These are phyloP conservation scores for Yarrowia sp. DNA, from an alignment of 805 yeast genomes.

Conservation along the genomic window DNA sequence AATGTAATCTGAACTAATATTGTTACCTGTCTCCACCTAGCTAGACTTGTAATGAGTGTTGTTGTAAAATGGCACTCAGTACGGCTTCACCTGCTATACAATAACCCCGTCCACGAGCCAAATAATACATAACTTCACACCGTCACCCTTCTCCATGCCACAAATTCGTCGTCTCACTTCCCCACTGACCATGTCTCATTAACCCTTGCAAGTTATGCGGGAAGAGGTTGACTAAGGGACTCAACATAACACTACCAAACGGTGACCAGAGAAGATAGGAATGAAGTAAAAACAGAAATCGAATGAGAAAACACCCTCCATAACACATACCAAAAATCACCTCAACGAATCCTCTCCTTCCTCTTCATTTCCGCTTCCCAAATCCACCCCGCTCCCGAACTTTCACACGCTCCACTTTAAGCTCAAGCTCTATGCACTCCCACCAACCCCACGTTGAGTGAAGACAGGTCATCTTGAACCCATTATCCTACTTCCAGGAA, in stretches of 20 bases:
- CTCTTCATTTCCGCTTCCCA: background rate
- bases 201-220: background rate
- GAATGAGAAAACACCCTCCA: too few species aligned
- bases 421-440: constrained; percentile 3
- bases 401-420: constrained; percentile 17
- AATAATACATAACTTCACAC: too few species aligned
- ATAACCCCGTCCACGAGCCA: background rate
- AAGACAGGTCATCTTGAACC: constrained; percentile 3
- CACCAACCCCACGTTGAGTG: constrained; percentile 26
- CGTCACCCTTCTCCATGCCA: background rate
- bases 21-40: too few species aligned
- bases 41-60: too few species aligned
- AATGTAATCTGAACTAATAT: too few species aligned
- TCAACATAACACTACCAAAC: background rate
- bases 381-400: background rate
- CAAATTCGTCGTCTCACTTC: background rate
- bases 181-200: constrained; percentile 5
- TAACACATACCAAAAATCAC: background rate
- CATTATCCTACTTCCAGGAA: background rate
- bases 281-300: background rate
- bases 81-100: background rate
- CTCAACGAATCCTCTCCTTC: background rate
- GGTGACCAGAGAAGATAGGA: too few species aligned
- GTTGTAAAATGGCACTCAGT: too few species aligned
- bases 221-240: background rate